These are phyloP conservation scores for Cryptococcus wingfieldii DNA, from an alignment of 1,284 basidiomycete species.

Conservation along the genomic window DNA sequence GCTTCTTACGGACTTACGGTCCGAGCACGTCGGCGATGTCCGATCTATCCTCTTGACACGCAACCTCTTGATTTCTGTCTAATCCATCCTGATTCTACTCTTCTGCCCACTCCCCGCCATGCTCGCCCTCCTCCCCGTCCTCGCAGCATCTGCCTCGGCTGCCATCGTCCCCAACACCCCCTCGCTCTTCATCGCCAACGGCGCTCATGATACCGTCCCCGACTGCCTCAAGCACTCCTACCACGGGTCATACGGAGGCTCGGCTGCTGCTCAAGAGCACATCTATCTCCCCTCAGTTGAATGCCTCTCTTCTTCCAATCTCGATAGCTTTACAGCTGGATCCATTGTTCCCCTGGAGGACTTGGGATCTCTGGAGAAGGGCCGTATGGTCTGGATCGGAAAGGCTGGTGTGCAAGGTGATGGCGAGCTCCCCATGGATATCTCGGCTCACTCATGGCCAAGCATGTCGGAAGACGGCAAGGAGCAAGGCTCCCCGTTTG, in stretches of 20 bases:
- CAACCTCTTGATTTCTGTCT: no score
- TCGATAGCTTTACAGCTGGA: constrained; percentile 11
- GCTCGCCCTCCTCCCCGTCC: constrained; percentile 7
- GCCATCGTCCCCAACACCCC: constrained; percentile 3
- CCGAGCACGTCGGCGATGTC: background rate
- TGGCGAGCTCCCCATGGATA: background rate
- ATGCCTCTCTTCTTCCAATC: constrained; percentile 26
- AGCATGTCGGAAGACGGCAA: constrained; percentile 3
- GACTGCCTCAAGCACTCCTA: constrained; percentile 13
- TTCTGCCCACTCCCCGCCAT: no score
- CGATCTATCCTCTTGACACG: background rate
- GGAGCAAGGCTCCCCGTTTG: background rate
- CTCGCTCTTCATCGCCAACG: background rate
- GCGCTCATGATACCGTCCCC: background rate
- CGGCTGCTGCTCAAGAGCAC: constrained; percentile 8
- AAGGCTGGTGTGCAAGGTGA: constrained; percentile 28
- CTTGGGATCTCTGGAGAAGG: constrained; percentile 2
- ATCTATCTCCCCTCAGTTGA: constrained; percentile 13
- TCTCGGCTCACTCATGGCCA: background rate
- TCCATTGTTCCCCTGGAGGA: constrained; percentile 14
- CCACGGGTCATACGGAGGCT: constrained; percentile 17
- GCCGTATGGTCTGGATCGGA: constrained; percentile 40
- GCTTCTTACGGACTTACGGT: no score
- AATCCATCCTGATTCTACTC: no score
- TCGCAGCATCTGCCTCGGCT: constrained; percentile 2